phyloP scores from a whole-genome alignment of 257 asterid genomes.

The Solanum sejunctum region DNA sequence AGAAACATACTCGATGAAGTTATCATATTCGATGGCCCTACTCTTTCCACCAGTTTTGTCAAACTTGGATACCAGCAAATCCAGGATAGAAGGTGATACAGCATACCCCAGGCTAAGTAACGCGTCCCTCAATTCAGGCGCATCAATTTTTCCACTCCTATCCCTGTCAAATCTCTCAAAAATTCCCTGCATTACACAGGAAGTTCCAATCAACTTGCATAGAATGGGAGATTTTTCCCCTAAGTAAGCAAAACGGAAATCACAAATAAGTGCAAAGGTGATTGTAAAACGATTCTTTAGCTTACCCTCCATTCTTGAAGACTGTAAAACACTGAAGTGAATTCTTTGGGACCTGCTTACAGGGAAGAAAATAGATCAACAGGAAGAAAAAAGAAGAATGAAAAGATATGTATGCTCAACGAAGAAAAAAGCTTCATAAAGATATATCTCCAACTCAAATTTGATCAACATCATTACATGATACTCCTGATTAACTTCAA shows the following conservation, averaged over 20 bases:
- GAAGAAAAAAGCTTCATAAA: not conserved
- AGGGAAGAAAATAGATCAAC: not conserved
- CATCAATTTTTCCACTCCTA: conserved; percentile 81
- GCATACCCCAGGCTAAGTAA: conserved; percentile 80
- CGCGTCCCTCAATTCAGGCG: conserved; percentile 72
- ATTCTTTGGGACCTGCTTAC: conserved; percentile 88
- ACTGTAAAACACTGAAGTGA: conserved; percentile 73
- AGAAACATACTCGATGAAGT: conserved; percentile 78
- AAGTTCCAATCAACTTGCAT: not conserved
- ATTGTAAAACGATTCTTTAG: not conserved
- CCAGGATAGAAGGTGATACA: conserved; percentile 65
- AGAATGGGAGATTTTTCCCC: not conserved
- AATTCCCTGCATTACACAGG: conserved; percentile 28
- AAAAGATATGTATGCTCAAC: not conserved
- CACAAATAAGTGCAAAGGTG: not conserved
- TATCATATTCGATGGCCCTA: conserved; percentile 87
- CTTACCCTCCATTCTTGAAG: conserved; percentile 98
- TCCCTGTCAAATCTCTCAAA: conserved; percentile 94
- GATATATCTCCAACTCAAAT: not conserved
- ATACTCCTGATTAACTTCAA: not conserved
- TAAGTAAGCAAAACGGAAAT: not conserved
- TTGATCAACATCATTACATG: not conserved
- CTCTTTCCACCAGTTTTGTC: conserved; percentile 77
- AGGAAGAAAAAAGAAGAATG: not conserved
- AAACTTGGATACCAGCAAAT: conserved; percentile 77